Evolutionary conservation across 164 flowering plant genomes (phyloP).

Genomic region (Vitis rotundifolia): DNA sequence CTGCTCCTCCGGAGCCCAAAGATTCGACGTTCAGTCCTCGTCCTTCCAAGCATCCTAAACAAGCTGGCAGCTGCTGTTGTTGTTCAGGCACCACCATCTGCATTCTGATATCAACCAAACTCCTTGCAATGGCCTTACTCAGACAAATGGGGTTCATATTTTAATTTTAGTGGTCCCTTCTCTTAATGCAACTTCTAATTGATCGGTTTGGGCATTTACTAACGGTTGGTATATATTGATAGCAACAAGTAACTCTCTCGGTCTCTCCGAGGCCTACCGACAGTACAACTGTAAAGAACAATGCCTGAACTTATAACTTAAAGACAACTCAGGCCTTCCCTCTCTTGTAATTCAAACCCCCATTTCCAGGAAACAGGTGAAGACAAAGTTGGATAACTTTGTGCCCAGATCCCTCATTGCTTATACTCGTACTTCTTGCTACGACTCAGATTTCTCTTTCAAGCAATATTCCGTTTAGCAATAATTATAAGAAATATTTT

Average conservation of each 20-base stretch:
- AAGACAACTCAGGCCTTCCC: no score
- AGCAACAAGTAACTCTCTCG: no score
- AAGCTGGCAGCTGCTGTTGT: background rate
- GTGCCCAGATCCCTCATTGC: no score
- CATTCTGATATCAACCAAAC: background rate
- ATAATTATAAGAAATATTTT: accelerated
- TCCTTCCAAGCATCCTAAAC: background rate
- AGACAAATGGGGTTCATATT: background rate
- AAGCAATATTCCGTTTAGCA: accelerated
- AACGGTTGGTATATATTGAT: conserved; percentile 1
- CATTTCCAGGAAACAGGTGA: no score
- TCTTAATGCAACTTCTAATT: background rate
- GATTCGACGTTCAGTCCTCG: background rate
- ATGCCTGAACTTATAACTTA: no score
- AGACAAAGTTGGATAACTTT: no score
- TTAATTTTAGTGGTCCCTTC: background rate
- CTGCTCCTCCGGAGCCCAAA: conserved; percentile 3
- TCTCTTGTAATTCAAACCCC: no score
- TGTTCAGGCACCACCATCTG: background rate
- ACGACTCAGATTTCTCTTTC: no score
- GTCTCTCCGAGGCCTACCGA: no score
- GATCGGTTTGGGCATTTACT: conserved; percentile 12
- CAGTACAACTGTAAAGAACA: no score
- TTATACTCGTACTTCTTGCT: no score
- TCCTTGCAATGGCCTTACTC: background rate